Evolutionary conservation across 129 eudicot genomes (phyloP), one percentile per base, ranked within the genome.

Genomic region (Tanacetum coccineum): DNA sequence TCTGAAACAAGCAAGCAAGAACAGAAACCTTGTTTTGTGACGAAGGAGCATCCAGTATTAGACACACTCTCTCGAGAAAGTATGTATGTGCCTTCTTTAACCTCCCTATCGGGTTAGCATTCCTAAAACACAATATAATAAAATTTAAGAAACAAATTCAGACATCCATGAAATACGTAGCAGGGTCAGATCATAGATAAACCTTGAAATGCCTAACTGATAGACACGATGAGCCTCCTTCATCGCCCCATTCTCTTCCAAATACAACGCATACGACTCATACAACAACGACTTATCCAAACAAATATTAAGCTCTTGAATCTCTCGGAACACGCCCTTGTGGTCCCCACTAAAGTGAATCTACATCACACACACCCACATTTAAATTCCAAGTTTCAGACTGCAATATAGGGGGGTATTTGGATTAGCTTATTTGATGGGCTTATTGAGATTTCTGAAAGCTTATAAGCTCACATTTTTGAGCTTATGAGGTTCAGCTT

Each of bases 121-220:
- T 89, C 84, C 99, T 93, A 61, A 17, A 21, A 51, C 30, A 21
- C 25, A 22, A 22, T 22, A 22, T 22, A 22, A 22, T 1, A 22
- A 22, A 22, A 22, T 2, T 22, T 22, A 22, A 22, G 25, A 22
- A 22, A 22, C 25, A 22, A 22, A 22, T 22, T 22, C 25, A 22
- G 25, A 22, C 25, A 22, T 22, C 25, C 25, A 22, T 22, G 2
- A 22, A 2, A 22, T 22, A 22, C 25, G 25, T 22, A 22, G 2
- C 25, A 22, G 2, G 25, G 25, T 22, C 25, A 22, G 25, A 22
- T 22, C 25, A 22, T 22, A 22, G 25, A 22, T 22, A 22, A 22
- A 92, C 98, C 96, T 92, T 45, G 87, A 76, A 78, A 93, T 86
- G 68, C 99, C 99, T 22, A 78, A 66, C 51, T 80, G 81, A 82